Evolutionary conservation across 1,139 yeast genomes (phyloP).

Genomic region (Debaryomycetaceae sp.): DNA sequence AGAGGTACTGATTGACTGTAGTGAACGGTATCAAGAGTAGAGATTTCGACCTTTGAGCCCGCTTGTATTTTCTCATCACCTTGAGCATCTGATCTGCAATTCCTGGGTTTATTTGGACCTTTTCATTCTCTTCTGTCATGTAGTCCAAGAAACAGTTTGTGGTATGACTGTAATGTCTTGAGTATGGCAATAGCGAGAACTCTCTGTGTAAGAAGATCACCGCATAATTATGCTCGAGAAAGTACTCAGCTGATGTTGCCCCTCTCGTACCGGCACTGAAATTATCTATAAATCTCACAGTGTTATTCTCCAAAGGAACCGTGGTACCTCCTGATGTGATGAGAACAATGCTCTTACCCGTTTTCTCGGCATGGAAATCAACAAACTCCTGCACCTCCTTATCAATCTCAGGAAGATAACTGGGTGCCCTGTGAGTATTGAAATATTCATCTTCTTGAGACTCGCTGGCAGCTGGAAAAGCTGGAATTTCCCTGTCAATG

Average conservation of each 20-base stretch:
- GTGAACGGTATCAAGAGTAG: conserved; percentile 82
- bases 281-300: conserved; percentile 93
- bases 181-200: conserved; percentile 85
- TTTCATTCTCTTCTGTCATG: conserved; percentile 54
- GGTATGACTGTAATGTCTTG: conserved; percentile 83
- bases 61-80: conserved; percentile 63
- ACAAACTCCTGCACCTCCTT: conserved; percentile 59
- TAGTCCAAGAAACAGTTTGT: conserved; percentile 84
- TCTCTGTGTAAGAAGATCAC: conserved; percentile 91
- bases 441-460: conserved; percentile 78
- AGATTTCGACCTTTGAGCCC: conserved; percentile 55
- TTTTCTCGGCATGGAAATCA: conserved; percentile 32
- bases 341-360: conserved; percentile 59
- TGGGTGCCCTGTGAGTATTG: conserved; percentile 66
- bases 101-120: conserved; percentile 56
- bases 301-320: conserved; percentile 93
- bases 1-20: conserved; percentile 89
- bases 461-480: conserved; percentile 72
- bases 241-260: conserved; percentile 91
- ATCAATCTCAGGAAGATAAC: conserved; percentile 62
- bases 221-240: conserved; percentile 80
- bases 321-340: conserved; percentile 99
- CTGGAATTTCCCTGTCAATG: conserved; percentile 72
- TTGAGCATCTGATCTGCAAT: conserved; percentile 61
- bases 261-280: conserved; percentile 98